Base-by-base conservation (phyloP, 1,139 yeast genomes). In the Sugiyamaella japonica region DNA sequence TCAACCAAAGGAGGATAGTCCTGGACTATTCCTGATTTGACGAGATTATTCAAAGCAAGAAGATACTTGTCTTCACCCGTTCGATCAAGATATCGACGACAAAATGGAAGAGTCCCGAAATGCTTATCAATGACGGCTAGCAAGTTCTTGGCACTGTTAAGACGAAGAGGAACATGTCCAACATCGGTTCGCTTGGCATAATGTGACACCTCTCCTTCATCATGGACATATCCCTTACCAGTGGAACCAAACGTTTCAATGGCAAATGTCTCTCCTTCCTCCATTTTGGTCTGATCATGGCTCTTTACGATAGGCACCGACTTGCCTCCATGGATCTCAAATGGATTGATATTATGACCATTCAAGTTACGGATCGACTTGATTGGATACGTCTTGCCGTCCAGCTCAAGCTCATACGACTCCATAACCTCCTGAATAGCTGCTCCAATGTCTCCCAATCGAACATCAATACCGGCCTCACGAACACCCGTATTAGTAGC, bases 1-100 rank as follows among this genome's bases (percentile, higher is more conserved):
- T 93, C 99, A 52, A 82, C 85, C 63, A 93, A 76, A n/a, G 99
- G 99, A n/a, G 97, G 97, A 66, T 95, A 91, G 63, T 89, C 99
- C 65, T 87, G 89, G 7, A 93, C 91, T 38, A 87, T 75, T 3
- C 97, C 99, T 7, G 87, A 81, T 70, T 85, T 84, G 52, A 90
- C 97, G 68, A 93, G 78, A 64, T 83, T 86, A 73, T 86, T 90
- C 70, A 93, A 79, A n/a, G 96, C 97, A 63, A 88, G 77, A 59
- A 91, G 76, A 67, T 93, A 91, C 72, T 90, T 90, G 47, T 90
- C 97, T 69, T 93, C 96, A 15, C 97, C 98, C 5, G 88, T 68
- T 62, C 95, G 80, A 68, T 95, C 99, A 68, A 93, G 78, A 70
- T 93, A 95, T 65, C 99, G 80, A 66, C 98, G 85, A 74, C 99